Evolutionary conservation across 345 rosid species (phyloP), one percentile per base, ranked within the genome.

Genomic region (Populus deltoides): DNA sequence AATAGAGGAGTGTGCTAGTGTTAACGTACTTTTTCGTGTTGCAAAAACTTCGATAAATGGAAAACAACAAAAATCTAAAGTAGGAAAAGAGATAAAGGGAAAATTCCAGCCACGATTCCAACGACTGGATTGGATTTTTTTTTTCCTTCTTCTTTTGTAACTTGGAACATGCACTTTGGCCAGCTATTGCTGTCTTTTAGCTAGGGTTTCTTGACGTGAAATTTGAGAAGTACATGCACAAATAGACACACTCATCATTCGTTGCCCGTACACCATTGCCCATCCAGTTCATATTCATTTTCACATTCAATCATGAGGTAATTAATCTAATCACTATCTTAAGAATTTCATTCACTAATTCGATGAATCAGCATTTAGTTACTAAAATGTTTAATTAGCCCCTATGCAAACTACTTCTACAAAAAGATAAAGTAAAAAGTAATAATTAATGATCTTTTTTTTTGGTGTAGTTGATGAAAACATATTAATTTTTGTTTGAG

Each of bases 21-120:
- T 38, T 77, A 3, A 27, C 38, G 17, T 55, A 78, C 80, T 86
- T 89, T 90, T 87, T 88, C 87, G 89, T 86, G 77, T 85, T 85
- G 73, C 41, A 53, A 81, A 66, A 80, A 80, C 76, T 90, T 90
- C 81, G 83, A 88, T 82, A 88, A 82, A 81, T 87, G 83, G 78
- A 77, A 74, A 77, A 70, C 43, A 81, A 73, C 33, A 67, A 80
- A 83, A 81, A 83, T 39, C 73, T 69, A 75, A 82, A 79, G 78
- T 18, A 78, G 66, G 66, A 73, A 73, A 84, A 79, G 78, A 84
- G 83, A 81, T 85, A 33, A 84, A 86, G 81, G 85, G 62, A 41
- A 33, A 73, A 81, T 85, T 81, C 84, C 74, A 74, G 83, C 87
- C 79, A 80, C 39, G 81, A 84, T 85, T 84, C 80, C 85, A 68